phyloP scores from a whole-genome alignment of 345 rosid species.

The Hibiscus mutabilis region DNA sequence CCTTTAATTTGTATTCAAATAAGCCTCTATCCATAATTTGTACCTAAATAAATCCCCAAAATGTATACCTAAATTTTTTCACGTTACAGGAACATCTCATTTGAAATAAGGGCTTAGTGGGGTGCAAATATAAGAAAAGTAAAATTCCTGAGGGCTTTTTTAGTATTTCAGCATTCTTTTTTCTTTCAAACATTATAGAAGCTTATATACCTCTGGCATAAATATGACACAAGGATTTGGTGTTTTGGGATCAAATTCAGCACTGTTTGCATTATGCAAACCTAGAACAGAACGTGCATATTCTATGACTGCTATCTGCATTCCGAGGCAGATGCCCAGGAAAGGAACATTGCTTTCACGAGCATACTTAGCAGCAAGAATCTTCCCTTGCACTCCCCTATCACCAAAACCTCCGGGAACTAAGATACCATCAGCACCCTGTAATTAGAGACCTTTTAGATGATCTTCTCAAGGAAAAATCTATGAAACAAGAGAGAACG shows the following conservation, averaged over 20 bases:
- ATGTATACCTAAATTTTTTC: not conserved
- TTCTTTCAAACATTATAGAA: not conserved
- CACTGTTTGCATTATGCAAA: slow-evolving; percentile 62
- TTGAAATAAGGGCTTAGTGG: not conserved
- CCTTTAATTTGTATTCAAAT: not conserved
- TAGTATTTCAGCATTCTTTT: not conserved
- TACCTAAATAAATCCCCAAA: not conserved
- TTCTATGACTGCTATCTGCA: slow-evolving; percentile 84
- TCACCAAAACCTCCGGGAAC: slow-evolving; percentile 95
- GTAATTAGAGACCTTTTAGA: slow-evolving; percentile 15
- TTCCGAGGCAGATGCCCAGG: slow-evolving; percentile 83
- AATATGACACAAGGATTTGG: slow-evolving; percentile 69
- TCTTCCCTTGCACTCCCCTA: slow-evolving; percentile 83
- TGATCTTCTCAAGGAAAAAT: not conserved
- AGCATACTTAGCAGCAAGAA: slow-evolving; percentile 72
- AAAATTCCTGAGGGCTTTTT: not conserved
- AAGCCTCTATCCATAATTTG: not conserved
- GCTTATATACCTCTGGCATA: slow-evolving; percentile 62
- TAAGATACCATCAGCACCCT: slow-evolving; percentile 72
- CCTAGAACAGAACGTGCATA: slow-evolving; percentile 69
- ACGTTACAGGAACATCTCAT: not conserved
- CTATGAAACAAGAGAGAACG: not conserved
- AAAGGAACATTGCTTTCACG: slow-evolving; percentile 68
- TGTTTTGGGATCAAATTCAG: slow-evolving; percentile 70
- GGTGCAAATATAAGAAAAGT: not conserved